Percentiles rank a stretch among this genome's conserved stretches.
These are phyloP conservation scores for Cryphonectria carpinicola DNA, from an alignment of 2,329 filamentous ascomycete genomes.

Conservation along the genomic window DNA sequence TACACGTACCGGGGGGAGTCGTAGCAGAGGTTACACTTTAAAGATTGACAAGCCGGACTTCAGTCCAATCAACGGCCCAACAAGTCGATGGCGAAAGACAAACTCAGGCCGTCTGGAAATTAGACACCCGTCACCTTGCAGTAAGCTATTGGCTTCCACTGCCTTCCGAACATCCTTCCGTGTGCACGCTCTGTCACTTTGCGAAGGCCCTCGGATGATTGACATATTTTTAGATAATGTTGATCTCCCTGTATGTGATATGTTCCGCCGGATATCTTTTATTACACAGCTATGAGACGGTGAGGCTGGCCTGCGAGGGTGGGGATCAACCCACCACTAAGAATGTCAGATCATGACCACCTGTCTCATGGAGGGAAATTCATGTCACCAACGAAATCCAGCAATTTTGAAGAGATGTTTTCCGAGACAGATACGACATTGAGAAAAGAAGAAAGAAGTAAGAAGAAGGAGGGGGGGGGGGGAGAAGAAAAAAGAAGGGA, in stretches of 20 bases:
- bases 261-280: not conserved
- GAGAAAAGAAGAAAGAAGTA: not conserved
- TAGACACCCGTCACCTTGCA: constrained; percentile 25
- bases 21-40: constrained; percentile 26
- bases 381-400: constrained; percentile 1
- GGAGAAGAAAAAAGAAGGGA: not conserved
- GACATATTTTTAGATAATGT: not conserved
- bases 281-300: not conserved
- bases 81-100: constrained; percentile 19
- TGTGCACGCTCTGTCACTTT: not conserved
- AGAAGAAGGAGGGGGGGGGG: not conserved
- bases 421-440: not conserved
- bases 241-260: not conserved
- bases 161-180: constrained; percentile 1
- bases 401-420: not conserved
- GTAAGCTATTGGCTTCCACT: constrained; percentile 13
- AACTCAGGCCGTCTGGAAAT: constrained; percentile 25
- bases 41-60: constrained; percentile 16
- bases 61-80: constrained; percentile 19
- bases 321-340: constrained; percentile 1
- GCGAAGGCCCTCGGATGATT: not conserved
- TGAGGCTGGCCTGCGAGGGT: not conserved
- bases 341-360: not conserved
- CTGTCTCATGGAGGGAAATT: not conserved
- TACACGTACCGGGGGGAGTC: constrained; percentile 26